Percentiles rank a stretch among this genome's conserved stretches.
Evolutionary conservation across 2,329 filamentous ascomycete genomes (phyloP).

Genomic region (Phyllosticta citriasiana): DNA sequence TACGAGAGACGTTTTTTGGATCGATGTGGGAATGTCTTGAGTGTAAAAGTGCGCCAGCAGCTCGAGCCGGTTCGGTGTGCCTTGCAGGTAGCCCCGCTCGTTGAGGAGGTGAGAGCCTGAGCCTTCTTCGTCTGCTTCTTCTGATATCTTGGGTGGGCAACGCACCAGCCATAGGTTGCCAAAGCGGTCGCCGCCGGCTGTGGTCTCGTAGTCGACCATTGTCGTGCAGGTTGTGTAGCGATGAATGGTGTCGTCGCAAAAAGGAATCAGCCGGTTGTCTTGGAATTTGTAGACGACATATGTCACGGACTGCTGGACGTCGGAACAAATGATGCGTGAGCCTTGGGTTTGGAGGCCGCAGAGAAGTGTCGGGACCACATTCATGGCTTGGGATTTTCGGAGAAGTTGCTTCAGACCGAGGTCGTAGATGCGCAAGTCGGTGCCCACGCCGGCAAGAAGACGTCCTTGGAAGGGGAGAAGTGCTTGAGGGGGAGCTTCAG

Average conservation of each 20-base stretch:
- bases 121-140: constrained; percentile 85
- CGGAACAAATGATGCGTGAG: constrained; percentile 81
- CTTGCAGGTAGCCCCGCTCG: constrained; percentile 80
- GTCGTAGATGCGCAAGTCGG: constrained; percentile 78
- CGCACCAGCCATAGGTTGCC: constrained; percentile 92
- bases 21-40: constrained; percentile 83
- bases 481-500: constrained; percentile 83
- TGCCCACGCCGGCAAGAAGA: constrained; percentile 74
- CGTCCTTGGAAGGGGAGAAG: constrained; percentile 87
- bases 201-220: constrained; percentile 97
- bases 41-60: constrained; percentile 83
- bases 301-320: constrained; percentile 83
- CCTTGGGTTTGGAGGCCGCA: constrained; percentile 83
- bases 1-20: constrained; percentile 81
- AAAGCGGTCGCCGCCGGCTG: constrained; percentile 93
- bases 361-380: constrained; percentile 72
- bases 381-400: constrained; percentile 70
- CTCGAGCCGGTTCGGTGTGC: constrained; percentile 72
- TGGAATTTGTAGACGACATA: constrained; percentile 90
- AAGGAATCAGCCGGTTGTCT: constrained; percentile 85
- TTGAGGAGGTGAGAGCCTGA: constrained; percentile 86
- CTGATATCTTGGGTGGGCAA: constrained; percentile 73
- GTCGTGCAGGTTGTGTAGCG: constrained; percentile 84
- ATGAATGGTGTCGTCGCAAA: constrained; percentile 79
- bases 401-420: constrained; percentile 87